phyloP scores from a whole-genome alignment of 768 basidiomycete genomes.

The Xerocomus potaroensis region DNA sequence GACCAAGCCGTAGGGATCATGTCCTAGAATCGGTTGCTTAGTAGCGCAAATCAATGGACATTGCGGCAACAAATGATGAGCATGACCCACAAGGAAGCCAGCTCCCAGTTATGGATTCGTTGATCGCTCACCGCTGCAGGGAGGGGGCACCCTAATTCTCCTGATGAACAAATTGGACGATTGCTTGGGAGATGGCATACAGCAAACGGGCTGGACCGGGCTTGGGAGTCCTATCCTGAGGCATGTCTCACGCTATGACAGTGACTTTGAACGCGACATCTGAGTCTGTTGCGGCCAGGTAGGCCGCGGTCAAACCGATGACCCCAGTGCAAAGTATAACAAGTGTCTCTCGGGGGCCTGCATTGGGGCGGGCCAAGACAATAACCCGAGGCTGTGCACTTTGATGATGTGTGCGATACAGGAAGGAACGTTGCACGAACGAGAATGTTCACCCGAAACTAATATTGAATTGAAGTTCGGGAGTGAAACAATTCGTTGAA shows the following conservation, averaged over 20 bases:
- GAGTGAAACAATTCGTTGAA: too few species aligned
- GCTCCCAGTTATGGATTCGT: conserved; percentile 36
- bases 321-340: conserved; percentile 38
- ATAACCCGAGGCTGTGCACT: too few species aligned
- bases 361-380: conserved; percentile 11
- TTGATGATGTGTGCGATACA: too few species aligned
- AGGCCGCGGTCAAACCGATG: conserved; percentile 37
- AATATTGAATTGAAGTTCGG: too few species aligned
- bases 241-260: conserved; percentile 36
- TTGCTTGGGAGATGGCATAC: conserved; percentile 23
- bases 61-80: not conserved
- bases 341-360: conserved; percentile 10
- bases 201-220: conserved; percentile 50
- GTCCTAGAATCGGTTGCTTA: conserved; percentile 44
- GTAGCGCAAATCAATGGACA: conserved; percentile 4
- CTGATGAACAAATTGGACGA: not conserved
- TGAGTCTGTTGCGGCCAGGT: conserved; percentile 25
- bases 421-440: too few species aligned
- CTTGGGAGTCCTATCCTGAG: conserved; percentile 37
- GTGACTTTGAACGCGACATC: conserved; percentile 20
- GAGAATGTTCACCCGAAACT: too few species aligned
- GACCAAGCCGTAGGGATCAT: conserved; percentile 42
- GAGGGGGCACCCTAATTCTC: conserved; percentile 46
- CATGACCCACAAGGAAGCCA: conserved; percentile 38
- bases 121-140: conserved; percentile 33